phyloP scores from a whole-genome alignment of 2,329 filamentous ascomycete species.

The Fusarium dlaminii region DNA sequence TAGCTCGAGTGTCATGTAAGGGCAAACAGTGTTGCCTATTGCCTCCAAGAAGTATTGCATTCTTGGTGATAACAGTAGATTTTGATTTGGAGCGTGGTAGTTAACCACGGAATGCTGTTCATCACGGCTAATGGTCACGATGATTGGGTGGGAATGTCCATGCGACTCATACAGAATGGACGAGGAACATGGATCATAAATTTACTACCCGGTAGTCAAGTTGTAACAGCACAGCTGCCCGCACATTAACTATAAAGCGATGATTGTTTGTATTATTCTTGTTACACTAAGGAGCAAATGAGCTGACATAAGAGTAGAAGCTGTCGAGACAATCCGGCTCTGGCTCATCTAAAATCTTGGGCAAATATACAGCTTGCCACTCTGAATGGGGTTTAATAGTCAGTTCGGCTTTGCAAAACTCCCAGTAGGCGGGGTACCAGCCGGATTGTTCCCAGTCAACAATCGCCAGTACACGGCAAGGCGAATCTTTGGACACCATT shows the following conservation, averaged over 20 bases:
- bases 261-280: neutral
- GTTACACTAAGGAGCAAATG: neutral
- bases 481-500: constrained; percentile 7
- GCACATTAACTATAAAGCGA: neutral
- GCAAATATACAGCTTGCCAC: constrained; percentile 2
- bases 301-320: neutral
- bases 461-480: neutral
- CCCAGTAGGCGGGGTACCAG: neutral
- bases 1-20: too few relatives aligned
- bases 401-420: neutral
- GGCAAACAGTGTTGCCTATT: too few relatives aligned
- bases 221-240: neutral
- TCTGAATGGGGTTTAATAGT: neutral
- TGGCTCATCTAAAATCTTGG: neutral
- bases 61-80: too few relatives aligned
- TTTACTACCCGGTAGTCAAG: neutral
- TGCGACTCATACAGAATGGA: neutral
- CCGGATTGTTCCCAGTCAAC: neutral
- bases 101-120: too few relatives aligned
- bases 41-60: too few relatives aligned
- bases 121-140: too few relatives aligned
- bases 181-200: neutral
- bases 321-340: neutral
- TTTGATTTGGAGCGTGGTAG: too few relatives aligned
- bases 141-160: too few relatives aligned